phyloP scores from a whole-genome alignment of 306 rosid genomes.

The Fragaria vesca region DNA sequence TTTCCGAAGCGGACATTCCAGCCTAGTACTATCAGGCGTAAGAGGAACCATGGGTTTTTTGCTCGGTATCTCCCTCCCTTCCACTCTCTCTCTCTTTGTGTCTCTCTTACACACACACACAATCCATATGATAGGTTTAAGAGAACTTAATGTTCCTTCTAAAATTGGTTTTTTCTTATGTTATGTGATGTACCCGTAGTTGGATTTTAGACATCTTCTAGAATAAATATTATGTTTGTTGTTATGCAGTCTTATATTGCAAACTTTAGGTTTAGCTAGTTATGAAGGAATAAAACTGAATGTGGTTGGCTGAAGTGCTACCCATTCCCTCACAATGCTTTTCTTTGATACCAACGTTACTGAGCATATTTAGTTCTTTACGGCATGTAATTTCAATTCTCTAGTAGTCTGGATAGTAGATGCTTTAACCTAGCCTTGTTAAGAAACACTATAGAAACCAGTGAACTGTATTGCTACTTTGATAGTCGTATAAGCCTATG shows the following conservation, averaged over 20 bases:
- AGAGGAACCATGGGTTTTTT: conserved; percentile 89
- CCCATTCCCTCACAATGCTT: too few relatives aligned
- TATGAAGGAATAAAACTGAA: not conserved
- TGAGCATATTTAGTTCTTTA: not conserved
- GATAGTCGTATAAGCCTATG: not conserved
- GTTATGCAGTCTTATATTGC: not conserved
- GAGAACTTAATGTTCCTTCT: not conserved
- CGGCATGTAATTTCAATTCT: too few relatives aligned
- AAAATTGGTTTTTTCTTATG: not conserved
- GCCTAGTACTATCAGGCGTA: conserved; percentile 72
- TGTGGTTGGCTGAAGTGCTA: not conserved
- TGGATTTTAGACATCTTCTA: not conserved
- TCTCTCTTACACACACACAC: not conserved
- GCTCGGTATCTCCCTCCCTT: conserved; percentile 57
- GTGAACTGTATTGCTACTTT: not conserved
- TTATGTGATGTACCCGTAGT: not conserved
- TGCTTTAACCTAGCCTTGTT: too few relatives aligned
- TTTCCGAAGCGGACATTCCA: conserved; percentile 85
- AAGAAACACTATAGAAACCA: too few relatives aligned
- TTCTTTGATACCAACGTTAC: not conserved
- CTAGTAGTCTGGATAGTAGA: too few relatives aligned
- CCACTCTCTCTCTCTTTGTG: not conserved
- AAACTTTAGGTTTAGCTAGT: not conserved
- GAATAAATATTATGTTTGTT: not conserved
- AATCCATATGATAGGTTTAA: not conserved